Base-by-base conservation (phyloP, 2,329 filamentous ascomycete species). In the Dryadomyces quercus-mongolicae region DNA sequence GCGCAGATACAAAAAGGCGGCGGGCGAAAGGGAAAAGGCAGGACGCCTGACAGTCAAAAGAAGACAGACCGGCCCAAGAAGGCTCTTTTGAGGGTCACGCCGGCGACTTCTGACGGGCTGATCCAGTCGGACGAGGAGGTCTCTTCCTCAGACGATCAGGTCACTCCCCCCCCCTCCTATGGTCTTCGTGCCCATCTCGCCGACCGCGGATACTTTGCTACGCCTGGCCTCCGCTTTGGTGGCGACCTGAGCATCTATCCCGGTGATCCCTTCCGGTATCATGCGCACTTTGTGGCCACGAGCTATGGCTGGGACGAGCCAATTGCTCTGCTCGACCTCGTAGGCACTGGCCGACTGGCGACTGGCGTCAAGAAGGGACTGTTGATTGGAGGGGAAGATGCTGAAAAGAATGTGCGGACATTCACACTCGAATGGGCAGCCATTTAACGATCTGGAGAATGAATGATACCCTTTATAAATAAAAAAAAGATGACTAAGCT, bases 281-380 rank as follows among this genome's bases (percentile, higher is more conserved):
- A 98, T 68, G 93, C 89, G 48, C 93, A 98, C 67, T 97, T 95
- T 67, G 78, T 95, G 62, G 88, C 85, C 8, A 86, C 85, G n/a
- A 82, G 86, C 36, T 81, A 86, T 61, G 82, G 76, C n/a, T 97
- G 90, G 89, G 83, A 96, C 57, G 81, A 95, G 62, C 82, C 90
- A 61, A 85, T 98, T 55, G 79, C 86, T 42, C 73, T 97, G 63
- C 77, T 96, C 60, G 87, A 95, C 60, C 73, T 98, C 15, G 85
- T 97, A 16, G 86, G 84, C 20, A 90, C 89, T 8, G 93, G 93
- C 5, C 78, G 93, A 61, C 69, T 98, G 58, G 93, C 91, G 0
- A 97, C 93, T 2, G 88, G 88, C 51, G 93, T 97, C 20, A 98
- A 98, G 75, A 98, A 98, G 70, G 88, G 88, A 0, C 96, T 90